Evolutionary conservation across 2,329 filamentous ascomycete genomes (phyloP).

Genomic region (Cadophora sp.): DNA sequence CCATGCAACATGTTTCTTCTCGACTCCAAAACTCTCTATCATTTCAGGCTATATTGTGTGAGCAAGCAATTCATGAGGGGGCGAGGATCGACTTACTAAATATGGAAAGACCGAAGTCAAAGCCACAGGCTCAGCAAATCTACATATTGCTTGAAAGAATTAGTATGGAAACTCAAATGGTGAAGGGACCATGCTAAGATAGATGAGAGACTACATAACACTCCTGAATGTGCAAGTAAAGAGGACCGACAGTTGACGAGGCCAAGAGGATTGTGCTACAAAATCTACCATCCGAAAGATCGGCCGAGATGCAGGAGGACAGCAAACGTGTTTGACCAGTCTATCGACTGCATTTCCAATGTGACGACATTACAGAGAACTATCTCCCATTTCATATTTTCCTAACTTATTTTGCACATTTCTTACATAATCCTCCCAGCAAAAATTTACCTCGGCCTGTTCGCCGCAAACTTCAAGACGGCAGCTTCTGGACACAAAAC

Average conservation of each 20-base stretch:
- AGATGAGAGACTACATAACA: background rate
- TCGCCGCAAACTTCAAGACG: constrained; percentile 8
- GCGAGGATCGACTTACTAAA: constrained; percentile 46
- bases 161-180: constrained; percentile 33
- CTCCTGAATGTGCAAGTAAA: background rate
- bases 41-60: constrained; percentile 73
- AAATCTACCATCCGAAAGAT: too few species aligned
- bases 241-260: background rate
- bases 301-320: background rate
- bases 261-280: constrained; percentile 5
- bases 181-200: constrained; percentile 38
- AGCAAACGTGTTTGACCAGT: background rate
- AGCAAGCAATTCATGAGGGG: background rate
- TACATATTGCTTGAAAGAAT: constrained; percentile 67
- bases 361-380: background rate
- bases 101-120: constrained; percentile 59
- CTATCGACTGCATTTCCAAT: too few species aligned
- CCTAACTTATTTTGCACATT: background rate
- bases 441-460: constrained; percentile 14
- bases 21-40: constrained; percentile 79
- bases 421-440: constrained; percentile 3
- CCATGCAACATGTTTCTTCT: constrained; percentile 74
- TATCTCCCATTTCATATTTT: constrained; percentile 1
- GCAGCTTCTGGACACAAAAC: background rate
- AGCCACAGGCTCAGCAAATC: constrained; percentile 78